phyloP scores from a whole-genome alignment of 148 eudicot genomes.

The Fagopyrum esculentum region DNA sequence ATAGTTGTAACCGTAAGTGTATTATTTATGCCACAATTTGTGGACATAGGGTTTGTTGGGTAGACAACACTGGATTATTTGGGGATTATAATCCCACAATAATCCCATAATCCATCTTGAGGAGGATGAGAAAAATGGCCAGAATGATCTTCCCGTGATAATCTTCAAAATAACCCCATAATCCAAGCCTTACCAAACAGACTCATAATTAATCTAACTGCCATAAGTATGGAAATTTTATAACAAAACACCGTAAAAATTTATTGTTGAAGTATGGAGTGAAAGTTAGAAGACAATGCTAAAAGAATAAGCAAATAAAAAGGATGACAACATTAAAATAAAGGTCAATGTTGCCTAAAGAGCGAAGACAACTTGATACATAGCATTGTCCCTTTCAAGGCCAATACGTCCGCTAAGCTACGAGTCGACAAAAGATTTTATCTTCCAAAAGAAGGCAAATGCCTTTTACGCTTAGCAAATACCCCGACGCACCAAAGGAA shows the following conservation, averaged over 20 bases:
- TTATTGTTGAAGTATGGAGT: too few relatives aligned
- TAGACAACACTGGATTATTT: too few relatives aligned
- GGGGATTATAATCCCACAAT: too few relatives aligned
- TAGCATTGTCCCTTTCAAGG: neutral
- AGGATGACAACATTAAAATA: neutral
- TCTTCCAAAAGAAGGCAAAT: neutral
- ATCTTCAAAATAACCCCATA: too few relatives aligned
- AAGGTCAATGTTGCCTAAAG: neutral
- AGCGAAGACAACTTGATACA: neutral
- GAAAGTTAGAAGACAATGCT: neutral
- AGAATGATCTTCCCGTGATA: too few relatives aligned
- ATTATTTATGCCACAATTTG: too few relatives aligned
- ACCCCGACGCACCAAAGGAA: neutral
- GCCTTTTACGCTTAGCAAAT: neutral
- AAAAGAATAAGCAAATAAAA: neutral
- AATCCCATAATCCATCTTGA: too few relatives aligned
- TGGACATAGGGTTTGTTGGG: too few relatives aligned
- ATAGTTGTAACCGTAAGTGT: too few relatives aligned
- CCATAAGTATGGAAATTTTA: neutral
- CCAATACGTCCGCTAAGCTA: neutral
- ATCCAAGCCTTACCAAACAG: too few relatives aligned
- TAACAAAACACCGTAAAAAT: neutral
- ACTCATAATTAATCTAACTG: too few relatives aligned
- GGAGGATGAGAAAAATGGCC: too few relatives aligned
- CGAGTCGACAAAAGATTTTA: neutral